A percentile compares a stretch with the other conserved stretches of the same genome.
phyloP scores from a whole-genome alignment of 129 eudicot genomes.

The Smallanthus sonchifolius region DNA sequence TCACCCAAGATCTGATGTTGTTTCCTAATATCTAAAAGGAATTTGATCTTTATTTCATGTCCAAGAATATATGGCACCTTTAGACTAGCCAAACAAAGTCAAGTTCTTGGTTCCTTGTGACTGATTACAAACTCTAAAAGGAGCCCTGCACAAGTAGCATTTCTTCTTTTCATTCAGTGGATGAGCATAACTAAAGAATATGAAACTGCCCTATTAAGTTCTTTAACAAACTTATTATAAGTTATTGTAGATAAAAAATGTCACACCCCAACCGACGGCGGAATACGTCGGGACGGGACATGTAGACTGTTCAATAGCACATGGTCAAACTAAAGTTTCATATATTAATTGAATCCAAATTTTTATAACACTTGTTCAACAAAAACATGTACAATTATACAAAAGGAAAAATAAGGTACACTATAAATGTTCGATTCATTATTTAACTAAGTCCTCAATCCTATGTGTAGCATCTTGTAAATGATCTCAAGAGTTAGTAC shows the following conservation, averaged over 20 bases:
- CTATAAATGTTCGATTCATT: no score
- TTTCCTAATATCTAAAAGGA: constrained; percentile 12
- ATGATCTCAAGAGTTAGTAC: no score
- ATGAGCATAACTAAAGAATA: not conserved
- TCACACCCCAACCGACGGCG: no score
- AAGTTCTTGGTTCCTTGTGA: constrained; percentile 13
- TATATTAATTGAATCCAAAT: no score
- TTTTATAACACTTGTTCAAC: no score
- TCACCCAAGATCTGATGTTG: not conserved
- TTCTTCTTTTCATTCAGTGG: constrained; percentile 1
- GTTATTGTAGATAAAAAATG: not conserved
- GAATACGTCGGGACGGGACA: no score
- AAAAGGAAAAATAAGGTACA: no score
- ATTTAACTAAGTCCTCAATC: no score
- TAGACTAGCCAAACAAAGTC: constrained; percentile 10
- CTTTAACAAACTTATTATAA: not conserved
- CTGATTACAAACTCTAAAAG: constrained; percentile 9
- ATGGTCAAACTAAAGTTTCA: no score
- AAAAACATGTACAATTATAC: no score
- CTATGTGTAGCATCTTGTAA: no score
- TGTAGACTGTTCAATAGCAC: no score
- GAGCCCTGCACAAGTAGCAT: constrained; percentile 10
- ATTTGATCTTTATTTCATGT: not conserved
- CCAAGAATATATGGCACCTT: constrained; percentile 15
- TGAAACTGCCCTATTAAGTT: not conserved